A percentile compares a stretch with the other conserved stretches of the same genome.
Conservation (phyloP, 2,329 filamentous ascomycete genomes). For the Volutella citrinella region DNA sequence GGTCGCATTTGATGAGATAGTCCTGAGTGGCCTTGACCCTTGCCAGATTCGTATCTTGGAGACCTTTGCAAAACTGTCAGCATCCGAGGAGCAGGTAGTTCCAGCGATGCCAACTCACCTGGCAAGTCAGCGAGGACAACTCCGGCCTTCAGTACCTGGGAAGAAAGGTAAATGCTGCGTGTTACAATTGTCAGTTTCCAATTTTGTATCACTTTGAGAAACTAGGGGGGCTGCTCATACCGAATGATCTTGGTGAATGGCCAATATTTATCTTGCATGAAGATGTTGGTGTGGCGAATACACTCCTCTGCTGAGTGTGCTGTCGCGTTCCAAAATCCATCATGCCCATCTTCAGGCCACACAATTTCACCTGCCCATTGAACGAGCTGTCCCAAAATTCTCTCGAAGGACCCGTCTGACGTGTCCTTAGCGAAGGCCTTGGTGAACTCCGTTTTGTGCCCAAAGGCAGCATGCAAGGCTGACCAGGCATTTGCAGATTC, state of each 20-base stretch:
- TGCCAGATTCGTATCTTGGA: slow-evolving; percentile 34
- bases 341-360: slow-evolving; percentile 24
- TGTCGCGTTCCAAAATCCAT: slow-evolving; percentile 27
- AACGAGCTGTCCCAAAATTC: slow-evolving; percentile 22
- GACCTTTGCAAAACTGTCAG: slow-evolving; percentile 5
- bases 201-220: background rate
- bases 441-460: slow-evolving; percentile 24
- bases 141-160: slow-evolving; percentile 30
- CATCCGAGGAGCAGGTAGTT: accelerated
- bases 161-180: slow-evolving; percentile 28
- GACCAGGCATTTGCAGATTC: slow-evolving; percentile 41
- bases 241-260: slow-evolving; percentile 35
- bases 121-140: slow-evolving; percentile 34
- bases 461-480: slow-evolving; percentile 33
- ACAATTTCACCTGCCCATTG: slow-evolving; percentile 27
- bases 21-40: slow-evolving; percentile 32
- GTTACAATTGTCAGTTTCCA: too few relatives aligned
- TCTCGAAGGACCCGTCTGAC: slow-evolving; percentile 24
- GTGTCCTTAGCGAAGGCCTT: slow-evolving; percentile 20
- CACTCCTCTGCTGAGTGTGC: slow-evolving; percentile 30
- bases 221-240: slow-evolving; percentile 10
- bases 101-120: slow-evolving; percentile 22
- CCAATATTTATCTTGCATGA: slow-evolving; percentile 32
- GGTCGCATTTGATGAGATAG: slow-evolving; percentile 33
- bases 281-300: slow-evolving; percentile 25